Conservation (phyloP, 306 rosid species). For the Cucurbita maxima region DNA sequence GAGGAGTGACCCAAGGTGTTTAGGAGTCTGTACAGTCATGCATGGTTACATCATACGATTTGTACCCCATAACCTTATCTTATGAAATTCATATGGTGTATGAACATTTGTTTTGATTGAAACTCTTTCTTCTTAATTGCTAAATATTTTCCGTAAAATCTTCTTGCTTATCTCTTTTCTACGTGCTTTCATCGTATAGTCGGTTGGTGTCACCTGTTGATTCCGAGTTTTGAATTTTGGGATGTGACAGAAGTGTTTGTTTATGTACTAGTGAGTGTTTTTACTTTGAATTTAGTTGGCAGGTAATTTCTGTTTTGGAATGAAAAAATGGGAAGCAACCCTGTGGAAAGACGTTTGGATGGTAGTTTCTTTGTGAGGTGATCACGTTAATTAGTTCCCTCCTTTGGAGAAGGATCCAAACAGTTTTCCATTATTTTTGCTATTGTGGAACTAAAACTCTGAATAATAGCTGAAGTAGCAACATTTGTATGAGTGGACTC, state of each 20-base stretch:
- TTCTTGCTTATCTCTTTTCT: too few relatives aligned
- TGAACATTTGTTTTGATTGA: too few relatives aligned
- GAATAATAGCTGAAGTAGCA: not conserved
- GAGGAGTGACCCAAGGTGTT: too few relatives aligned
- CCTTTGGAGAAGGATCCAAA: not conserved
- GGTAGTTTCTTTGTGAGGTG: conserved; percentile 88
- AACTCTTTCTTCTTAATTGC: too few relatives aligned
- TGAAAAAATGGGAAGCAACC: conserved; percentile 76
- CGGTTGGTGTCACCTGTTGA: too few relatives aligned
- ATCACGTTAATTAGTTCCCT: not conserved
- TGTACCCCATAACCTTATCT: too few relatives aligned
- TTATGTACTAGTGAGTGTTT: not conserved
- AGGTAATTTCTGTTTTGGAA: conserved; percentile 96
- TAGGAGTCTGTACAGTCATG: too few relatives aligned
- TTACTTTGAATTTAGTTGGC: conserved; percentile 32
- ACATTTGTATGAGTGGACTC: not conserved
- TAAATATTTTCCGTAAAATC: too few relatives aligned
- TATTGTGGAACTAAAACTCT: not conserved
- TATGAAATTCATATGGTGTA: too few relatives aligned
- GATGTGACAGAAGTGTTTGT: not conserved
- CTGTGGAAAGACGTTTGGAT: conserved; percentile 67
- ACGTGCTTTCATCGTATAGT: too few relatives aligned
- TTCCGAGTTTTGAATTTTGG: too few relatives aligned
- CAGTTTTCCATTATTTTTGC: not conserved
- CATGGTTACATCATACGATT: too few relatives aligned